phyloP scores from a whole-genome alignment of 768 basidiomycete genomes.

The Macrolepiota dolichaula region DNA sequence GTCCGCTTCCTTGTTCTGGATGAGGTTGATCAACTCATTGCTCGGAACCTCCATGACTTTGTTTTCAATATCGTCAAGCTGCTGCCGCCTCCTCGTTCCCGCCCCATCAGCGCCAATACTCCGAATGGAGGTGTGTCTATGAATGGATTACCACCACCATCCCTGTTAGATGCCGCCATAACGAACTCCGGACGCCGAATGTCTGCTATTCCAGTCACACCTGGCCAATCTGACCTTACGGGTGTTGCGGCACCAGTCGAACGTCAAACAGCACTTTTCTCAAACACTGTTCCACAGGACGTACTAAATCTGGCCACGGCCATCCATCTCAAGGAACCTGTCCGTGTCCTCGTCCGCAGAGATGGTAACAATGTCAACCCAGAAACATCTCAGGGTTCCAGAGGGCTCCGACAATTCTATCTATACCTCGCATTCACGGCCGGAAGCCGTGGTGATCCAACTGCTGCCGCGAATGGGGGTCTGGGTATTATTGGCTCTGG shows the following conservation, averaged over 20 bases:
- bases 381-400: slow-evolving; percentile 62
- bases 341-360: slow-evolving; percentile 93
- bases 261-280: slow-evolving; percentile 92
- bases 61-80: slow-evolving; percentile 92
- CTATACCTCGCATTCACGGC: slow-evolving; percentile 94
- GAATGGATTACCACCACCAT: slow-evolving; percentile 28
- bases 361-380: slow-evolving; percentile 80
- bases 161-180: slow-evolving; percentile 25
- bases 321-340: slow-evolving; percentile 93
- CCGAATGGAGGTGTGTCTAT: slow-evolving; percentile 26
- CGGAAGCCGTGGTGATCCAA: slow-evolving; percentile 64
- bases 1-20: slow-evolving; percentile 94
- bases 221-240: slow-evolving; percentile 32
- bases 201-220: slow-evolving; percentile 52
- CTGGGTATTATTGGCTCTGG: slow-evolving; percentile 93
- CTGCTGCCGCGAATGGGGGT: slow-evolving; percentile 43
- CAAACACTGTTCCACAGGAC: slow-evolving; percentile 97
- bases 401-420: slow-evolving; percentile 93
- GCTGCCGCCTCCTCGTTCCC: slow-evolving; percentile 83
- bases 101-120: slow-evolving; percentile 45
- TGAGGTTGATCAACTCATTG: slow-evolving; percentile 97
- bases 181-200: slow-evolving; percentile 48
- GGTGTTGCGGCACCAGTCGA: slow-evolving; percentile 41
- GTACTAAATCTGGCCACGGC: slow-evolving; percentile 93
- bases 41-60: slow-evolving; percentile 92